Evolutionary conservation across 441 rosid species (phyloP), one percentile per base, ranked within the genome.

Genomic region (Mallotus repandus): DNA sequence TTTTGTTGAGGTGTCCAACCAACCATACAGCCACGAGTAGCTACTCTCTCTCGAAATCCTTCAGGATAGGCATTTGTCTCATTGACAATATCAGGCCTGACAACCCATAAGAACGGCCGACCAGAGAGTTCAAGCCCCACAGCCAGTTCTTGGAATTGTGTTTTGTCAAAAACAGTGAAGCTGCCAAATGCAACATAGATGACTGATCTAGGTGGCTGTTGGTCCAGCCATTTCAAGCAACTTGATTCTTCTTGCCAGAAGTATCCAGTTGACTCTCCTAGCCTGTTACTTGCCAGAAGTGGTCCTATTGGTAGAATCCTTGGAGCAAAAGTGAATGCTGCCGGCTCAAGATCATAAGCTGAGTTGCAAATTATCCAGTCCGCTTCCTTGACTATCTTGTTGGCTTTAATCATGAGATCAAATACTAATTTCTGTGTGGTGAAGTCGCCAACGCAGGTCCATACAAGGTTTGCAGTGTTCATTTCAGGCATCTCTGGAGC

Each of bases 161-260:
- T 75, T 21, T 78, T 75, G 19, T 79, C 64, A n/a, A 89, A 29
- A 58, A 81, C 57, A 32, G 88, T 81, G 78, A 79, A 74, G 73
- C 93, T 89, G 6, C 92, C 93, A 65, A 91, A 91, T 19, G 92
- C 93, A 63, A 87, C 84, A 68, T 89, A 89, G 15, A 89, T 66
- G 4, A 89, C 91, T 5, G 89, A 87, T 29, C 74, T 58, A 0
- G 82, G 66, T 53, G 74, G 76, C 12, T 88, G 85, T 35, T 68
- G 85, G 63, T 86, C 86, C 16, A 89, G 80, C 92, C 91, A 89
- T 61, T 78, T 58, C 3, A 87, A 63, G 72, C 89, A 88, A 53
- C 57, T 63, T n/a, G 81, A 38, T 56, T 88, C 91, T 57, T 88
- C 87, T 63, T 76, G 65, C 85, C 89, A 84, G 76, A 88, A 85